Evolutionary conservation across 1,284 basidiomycete genomes (phyloP).

Genomic region (Abortiporus biennis): DNA sequence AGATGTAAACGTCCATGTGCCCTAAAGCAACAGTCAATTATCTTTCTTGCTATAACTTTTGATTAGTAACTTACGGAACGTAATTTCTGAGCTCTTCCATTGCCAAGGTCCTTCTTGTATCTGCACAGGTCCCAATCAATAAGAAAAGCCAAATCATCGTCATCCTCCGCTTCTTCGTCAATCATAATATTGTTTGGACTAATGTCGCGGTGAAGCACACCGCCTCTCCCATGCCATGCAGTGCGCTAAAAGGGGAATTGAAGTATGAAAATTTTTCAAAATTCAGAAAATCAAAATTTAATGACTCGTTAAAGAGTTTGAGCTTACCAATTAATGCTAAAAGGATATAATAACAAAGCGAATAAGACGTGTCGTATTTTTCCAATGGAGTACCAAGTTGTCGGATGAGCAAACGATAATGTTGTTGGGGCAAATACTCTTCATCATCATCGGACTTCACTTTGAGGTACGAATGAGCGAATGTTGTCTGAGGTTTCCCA

Average conservation of each 20-base stretch:
- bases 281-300: too few relatives aligned
- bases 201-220: slow-evolving; percentile 3
- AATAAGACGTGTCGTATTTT: not conserved
- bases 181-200: slow-evolving; percentile 1
- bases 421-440: not conserved
- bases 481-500: not conserved
- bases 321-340: not conserved
- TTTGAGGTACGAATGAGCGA: not conserved
- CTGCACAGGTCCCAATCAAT: slow-evolving; percentile 5
- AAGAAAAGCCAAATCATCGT: not conserved
- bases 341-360: too few relatives aligned
- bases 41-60: not conserved
- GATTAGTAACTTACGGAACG: not conserved
- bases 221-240: not conserved
- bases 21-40: not conserved
- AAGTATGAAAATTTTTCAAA: not conserved
- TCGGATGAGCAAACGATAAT: slow-evolving; percentile 1
- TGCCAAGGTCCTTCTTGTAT: not conserved
- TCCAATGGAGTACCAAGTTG: not conserved
- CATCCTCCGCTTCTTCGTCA: not conserved
- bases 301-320: too few relatives aligned
- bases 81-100: not conserved
- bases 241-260: not conserved
- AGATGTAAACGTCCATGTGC: slow-evolving; percentile 5
- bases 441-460: too few relatives aligned